Evolutionary conservation across 345 rosid species (phyloP).

Genomic region (Melaleuca alternifolia): DNA sequence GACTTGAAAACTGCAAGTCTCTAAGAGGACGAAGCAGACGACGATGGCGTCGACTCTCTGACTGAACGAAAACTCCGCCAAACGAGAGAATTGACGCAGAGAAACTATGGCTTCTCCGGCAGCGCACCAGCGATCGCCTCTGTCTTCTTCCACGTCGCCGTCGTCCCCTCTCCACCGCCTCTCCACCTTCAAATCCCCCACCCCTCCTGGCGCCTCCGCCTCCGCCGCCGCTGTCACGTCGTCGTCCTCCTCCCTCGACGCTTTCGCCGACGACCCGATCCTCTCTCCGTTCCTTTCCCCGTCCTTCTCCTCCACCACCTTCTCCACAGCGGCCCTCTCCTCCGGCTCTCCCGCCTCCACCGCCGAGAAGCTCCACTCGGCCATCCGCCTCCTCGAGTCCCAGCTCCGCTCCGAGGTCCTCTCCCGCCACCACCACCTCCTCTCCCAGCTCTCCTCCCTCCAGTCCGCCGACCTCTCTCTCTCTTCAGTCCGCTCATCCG

Average conservation of each 20-base stretch:
- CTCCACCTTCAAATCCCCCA: constrained; percentile 44
- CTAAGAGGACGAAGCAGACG: neutral
- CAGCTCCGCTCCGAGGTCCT: constrained; percentile 90
- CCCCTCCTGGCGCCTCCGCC: constrained; percentile 23
- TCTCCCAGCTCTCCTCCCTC: constrained; percentile 82
- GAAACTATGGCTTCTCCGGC: constrained; percentile 47
- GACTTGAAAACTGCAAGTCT: neutral
- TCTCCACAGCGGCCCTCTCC: constrained; percentile 93
- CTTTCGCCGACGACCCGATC: constrained; percentile 62
- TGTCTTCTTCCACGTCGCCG: constrained; percentile 25
- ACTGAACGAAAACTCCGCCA: neutral
- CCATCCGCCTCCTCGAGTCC: constrained; percentile 84
- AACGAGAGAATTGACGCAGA: neutral
- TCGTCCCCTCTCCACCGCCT: constrained; percentile 66
- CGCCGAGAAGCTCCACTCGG: constrained; percentile 91
- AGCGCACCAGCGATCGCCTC: constrained; percentile 30
- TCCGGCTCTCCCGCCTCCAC: constrained; percentile 99
- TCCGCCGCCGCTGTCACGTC: constrained; percentile 12
- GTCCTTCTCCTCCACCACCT: constrained; percentile 78
- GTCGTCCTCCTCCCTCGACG: constrained; percentile 38
- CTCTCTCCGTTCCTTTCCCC: constrained; percentile 83
- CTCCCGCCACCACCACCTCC: constrained; percentile 79
- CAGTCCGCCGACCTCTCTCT: constrained; percentile 73
- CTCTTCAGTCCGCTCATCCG: constrained; percentile 76
- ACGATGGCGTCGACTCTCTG: neutral